These are phyloP conservation scores for Claviceps purpurea DNA, from an alignment of 2,329 filamentous ascomycete species.

Conservation along the genomic window DNA sequence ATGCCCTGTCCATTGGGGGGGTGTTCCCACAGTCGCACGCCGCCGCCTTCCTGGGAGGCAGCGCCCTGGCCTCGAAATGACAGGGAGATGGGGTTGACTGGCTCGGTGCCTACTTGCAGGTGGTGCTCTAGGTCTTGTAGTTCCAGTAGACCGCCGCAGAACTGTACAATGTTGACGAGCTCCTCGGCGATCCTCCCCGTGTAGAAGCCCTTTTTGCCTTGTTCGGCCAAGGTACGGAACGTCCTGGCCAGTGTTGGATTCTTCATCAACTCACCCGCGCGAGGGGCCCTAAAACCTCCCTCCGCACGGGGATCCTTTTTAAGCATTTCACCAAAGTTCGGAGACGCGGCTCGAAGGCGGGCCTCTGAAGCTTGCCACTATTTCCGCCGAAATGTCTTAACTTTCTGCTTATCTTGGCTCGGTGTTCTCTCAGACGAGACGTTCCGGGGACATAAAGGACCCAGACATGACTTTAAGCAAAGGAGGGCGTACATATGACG, in stretches of 20 bases:
- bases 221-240: constrained; percentile 61
- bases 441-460: too few relatives aligned
- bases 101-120: constrained; percentile 52
- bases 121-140: constrained; percentile 73
- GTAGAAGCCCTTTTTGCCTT: constrained; percentile 89
- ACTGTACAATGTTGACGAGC: constrained; percentile 62
- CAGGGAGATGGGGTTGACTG: constrained; percentile 74
- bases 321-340: constrained; percentile 77
- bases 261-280: constrained; percentile 75
- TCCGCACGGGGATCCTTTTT: constrained; percentile 57
- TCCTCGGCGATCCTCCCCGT: constrained; percentile 69
- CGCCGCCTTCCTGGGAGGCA: constrained; percentile 32
- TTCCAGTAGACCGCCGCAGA: constrained; percentile 64
- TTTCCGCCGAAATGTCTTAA: too few relatives aligned
- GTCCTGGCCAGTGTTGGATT: constrained; percentile 72
- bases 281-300: constrained; percentile 61
- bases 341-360: constrained; percentile 57
- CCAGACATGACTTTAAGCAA: not conserved
- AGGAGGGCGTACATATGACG: constrained; percentile 18
- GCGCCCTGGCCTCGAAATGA: constrained; percentile 55
- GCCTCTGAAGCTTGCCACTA: constrained; percentile 62
- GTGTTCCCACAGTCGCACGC: constrained; percentile 87
- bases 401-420: too few relatives aligned
- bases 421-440: too few relatives aligned
- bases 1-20: constrained; percentile 95